Evolutionary conservation across 2,329 filamentous ascomycete species (phyloP), one percentile per base, ranked within the genome.

Genomic region (Claviceps cyperi): DNA sequence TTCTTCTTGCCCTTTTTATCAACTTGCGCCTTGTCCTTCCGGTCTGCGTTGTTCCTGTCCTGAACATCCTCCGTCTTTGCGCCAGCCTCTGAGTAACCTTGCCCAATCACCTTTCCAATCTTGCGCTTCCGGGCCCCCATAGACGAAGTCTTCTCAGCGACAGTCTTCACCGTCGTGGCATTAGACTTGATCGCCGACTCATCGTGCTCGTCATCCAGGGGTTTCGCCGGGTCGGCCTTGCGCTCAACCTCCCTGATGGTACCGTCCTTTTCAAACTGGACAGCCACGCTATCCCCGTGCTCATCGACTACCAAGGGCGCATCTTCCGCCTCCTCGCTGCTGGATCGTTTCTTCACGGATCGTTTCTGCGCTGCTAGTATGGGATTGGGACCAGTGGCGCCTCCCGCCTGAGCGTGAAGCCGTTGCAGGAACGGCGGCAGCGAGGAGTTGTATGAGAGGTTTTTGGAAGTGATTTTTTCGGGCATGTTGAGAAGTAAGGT

Each of bases 241-340:
- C 56, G 49, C 50, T 32, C 24, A 7, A 56, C 50, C 49, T 62
- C 62, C n/a, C 60, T 66, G n/a, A 72, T 65, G 4, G 54, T 60
- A 7, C 72, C 73, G 53, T 53, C 70, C 43, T 62, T 61, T 48
- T 65, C 67, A 4, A 75, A 62, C 17, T 75, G 54, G 58, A 78
- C 56, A 67, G 64, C 45, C 32, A 83, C 75, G 32, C 82, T 74
- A 50, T 86, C 83, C 47, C 80, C 84, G 4, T 76, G 72, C 61
- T 88, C 85, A 56, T 91, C 78, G 4, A 92, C 78, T 48, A 87
- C 80, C 0, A 87, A 73, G 0, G 86, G 86, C 47, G 74, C 82
- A 62, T 91, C 86, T 57, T 91, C 86, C 13, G 83, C 84, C 53
- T 88, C 80, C 40, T 82, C 81, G 56, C 83, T 80, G 52, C 70